Conservation (phyloP, 768 basidiomycete species). For the Filobasidium wieringae region DNA sequence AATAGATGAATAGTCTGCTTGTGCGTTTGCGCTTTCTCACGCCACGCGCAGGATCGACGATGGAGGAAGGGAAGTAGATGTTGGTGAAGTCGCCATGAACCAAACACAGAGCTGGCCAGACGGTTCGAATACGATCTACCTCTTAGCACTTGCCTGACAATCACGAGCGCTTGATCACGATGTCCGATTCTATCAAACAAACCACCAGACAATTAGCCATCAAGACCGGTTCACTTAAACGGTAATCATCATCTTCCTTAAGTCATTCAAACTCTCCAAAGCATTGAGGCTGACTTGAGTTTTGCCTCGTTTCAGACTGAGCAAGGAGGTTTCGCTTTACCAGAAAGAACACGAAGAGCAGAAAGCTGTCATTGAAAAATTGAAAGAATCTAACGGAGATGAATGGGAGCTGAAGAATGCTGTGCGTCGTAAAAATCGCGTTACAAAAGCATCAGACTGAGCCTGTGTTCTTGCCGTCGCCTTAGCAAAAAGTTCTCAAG, state of each 20-base stretch:
- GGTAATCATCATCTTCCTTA: no score
- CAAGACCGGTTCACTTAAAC: conserved; percentile 16
- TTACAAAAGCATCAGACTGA: not conserved
- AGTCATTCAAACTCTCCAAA: no score
- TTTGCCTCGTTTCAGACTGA: conserved; percentile 4
- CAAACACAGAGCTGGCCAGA: no score
- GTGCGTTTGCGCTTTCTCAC: no score
- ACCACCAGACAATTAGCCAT: conserved; percentile 17
- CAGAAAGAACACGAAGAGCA: conserved; percentile 14
- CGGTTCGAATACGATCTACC: no score
- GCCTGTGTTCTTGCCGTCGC: not conserved
- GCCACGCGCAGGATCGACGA: no score
- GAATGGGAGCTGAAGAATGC: conserved; percentile 20
- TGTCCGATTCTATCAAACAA: conserved; percentile 11
- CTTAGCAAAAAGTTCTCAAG: conserved; percentile 15
- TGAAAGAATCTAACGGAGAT: conserved; percentile 6
- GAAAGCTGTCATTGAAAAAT: not conserved
- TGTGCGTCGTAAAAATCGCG: no score
- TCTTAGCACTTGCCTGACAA: no score
- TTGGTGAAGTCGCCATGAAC: no score
- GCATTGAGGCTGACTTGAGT: no score
- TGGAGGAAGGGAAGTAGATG: no score
- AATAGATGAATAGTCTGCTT: no score
- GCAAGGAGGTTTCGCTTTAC: conserved; percentile 15
- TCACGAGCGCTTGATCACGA: not conserved